Base-by-base conservation (phyloP, 306 rosid genomes). In the Quillaja saponaria region DNA sequence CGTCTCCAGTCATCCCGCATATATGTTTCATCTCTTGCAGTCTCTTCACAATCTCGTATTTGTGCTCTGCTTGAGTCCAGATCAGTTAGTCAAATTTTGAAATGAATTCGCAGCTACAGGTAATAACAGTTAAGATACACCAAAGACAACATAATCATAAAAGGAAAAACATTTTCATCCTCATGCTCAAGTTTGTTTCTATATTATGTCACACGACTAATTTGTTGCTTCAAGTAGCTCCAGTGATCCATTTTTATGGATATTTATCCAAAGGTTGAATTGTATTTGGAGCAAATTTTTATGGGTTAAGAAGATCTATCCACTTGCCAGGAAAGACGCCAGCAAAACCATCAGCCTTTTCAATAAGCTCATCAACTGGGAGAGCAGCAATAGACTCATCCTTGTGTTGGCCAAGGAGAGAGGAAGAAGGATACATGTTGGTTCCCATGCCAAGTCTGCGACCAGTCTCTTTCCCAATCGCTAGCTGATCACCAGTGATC, bases 391-490 rank as follows among this genome's bases (percentile, higher is more conserved):
- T 45, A 2, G 84, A 58, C 48, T 67, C 82, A 19, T 91, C 91
- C 72, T 82, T 91, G 72, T 71, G 77, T 6, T 91, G 75, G 14
- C 96, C 91, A 42, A 91, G 97, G 63, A 91, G 97, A 45, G 96
- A 80, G 65, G 97, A 87, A 55, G 97, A 91, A 46, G 97, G 97
- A 55, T 90, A 90, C 97, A 90, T 90, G 84, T 90, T 90, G 19
- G 88, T 83, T 74, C 97, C 97, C 97, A 91, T 91, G 57, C 97
- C 97, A 52, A 91, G 96, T 74, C 97, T 83, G 37, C 96, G 96
- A 34, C 84, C 97, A 0, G 97, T 87, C 70, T 91, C 97, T 58
- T 91, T 91, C 0, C 96, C 97, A 51, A 91, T 91, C 17, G 97
- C 96, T 2, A 91, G 83, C 51, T 91, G 97, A 61, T 91, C 97